Percentiles rank a stretch among this genome's conserved stretches.
phyloP scores from a whole-genome alignment of 129 eudicot species.

The Helichrysum umbraculigerum region DNA sequence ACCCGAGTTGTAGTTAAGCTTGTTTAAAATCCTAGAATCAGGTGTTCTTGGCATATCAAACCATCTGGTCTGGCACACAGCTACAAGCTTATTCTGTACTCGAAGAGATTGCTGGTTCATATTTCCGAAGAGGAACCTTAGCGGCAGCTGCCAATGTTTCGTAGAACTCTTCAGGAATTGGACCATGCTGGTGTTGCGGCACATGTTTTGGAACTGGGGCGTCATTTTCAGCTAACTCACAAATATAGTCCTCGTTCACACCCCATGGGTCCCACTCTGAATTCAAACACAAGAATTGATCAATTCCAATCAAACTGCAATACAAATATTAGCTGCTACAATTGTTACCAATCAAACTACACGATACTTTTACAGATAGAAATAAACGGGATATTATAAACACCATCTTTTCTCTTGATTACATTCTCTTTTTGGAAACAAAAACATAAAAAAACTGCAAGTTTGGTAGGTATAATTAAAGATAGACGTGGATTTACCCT shows the following conservation, averaged over 20 bases:
- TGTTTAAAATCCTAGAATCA: neutral
- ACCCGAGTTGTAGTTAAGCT: no score
- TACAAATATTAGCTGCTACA: no score
- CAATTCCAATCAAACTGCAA: neutral
- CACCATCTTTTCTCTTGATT: no score
- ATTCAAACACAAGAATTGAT: neutral
- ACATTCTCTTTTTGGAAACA: no score
- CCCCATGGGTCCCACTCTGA: slow-evolving; percentile 1
- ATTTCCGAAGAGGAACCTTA: neutral
- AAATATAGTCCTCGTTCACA: neutral
- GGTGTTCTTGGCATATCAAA: neutral
- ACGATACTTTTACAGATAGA: no score
- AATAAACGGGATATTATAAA: no score
- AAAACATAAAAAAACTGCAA: no score
- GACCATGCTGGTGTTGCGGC: neutral
- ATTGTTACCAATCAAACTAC: no score
- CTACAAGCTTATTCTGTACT: neutral
- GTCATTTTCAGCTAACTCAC: neutral
- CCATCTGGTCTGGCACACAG: neutral
- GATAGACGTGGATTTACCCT: no score
- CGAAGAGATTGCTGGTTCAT: neutral
- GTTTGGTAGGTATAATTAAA: no score
- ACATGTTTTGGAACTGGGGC: neutral
- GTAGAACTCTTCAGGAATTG: neutral
- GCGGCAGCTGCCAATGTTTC: neutral